Percentiles rank a stretch among this genome's conserved stretches.
phyloP scores from a whole-genome alignment of 176 grass and related monocot genomes.

The Carex scoparia region DNA sequence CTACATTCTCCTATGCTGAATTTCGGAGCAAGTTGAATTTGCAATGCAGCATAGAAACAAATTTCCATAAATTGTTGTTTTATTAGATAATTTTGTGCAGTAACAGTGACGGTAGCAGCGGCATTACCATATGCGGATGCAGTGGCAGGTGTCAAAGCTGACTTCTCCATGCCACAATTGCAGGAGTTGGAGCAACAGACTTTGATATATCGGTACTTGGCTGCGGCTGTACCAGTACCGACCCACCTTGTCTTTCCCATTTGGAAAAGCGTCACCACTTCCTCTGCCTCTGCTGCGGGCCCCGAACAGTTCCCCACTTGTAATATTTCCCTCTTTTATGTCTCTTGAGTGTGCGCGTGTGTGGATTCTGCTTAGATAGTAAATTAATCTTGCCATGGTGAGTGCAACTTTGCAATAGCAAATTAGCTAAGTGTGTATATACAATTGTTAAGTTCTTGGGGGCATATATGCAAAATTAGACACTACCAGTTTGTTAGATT shows the following conservation, averaged over 20 bases:
- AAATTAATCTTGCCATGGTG: not conserved
- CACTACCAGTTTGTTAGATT: not conserved
- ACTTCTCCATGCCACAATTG: conserved; percentile 73
- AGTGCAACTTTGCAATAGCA: not conserved
- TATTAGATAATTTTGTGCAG: conserved; percentile 6
- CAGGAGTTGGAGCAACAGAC: conserved; percentile 98
- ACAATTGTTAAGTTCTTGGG: not conserved
- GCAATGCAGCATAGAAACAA: not conserved
- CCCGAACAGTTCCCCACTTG: conserved; percentile 78
- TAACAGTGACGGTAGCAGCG: conserved; percentile 39
- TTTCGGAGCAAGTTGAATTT: not conserved
- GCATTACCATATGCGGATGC: conserved; percentile 40
- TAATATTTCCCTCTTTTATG: conserved; percentile 34
- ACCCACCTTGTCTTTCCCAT: conserved; percentile 91
- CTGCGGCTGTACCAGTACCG: conserved; percentile 79
- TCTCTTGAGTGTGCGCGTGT: not conserved
- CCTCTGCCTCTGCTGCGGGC: conserved; percentile 62
- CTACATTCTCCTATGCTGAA: not conserved
- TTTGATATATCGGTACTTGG: conserved; percentile 90
- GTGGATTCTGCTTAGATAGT: not conserved
- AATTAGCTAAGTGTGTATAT: not conserved
- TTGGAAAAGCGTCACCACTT: conserved; percentile 86
- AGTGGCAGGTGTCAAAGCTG: conserved; percentile 47
- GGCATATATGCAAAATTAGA: not conserved
- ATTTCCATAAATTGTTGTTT: not conserved